Evolutionary conservation across 2,329 filamentous ascomycete species (phyloP).

Genomic region (Colletotrichum sp.): DNA sequence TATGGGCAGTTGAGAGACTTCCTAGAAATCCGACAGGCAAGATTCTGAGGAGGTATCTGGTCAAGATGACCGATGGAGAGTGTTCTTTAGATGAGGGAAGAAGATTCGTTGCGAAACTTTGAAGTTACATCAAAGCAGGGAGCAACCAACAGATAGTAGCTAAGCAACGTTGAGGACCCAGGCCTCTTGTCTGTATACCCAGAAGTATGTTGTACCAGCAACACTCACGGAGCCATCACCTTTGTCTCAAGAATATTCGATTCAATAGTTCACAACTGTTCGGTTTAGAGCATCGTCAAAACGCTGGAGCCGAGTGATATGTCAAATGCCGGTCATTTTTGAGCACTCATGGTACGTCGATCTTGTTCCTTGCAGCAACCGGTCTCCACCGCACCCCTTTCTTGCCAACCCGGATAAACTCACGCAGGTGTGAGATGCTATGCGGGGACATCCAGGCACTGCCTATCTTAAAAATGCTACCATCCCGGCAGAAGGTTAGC

Average conservation of each 20-base stretch:
- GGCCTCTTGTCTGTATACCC: not conserved
- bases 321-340: not conserved
- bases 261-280: not conserved
- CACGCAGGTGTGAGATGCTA: not conserved
- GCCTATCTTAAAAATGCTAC: not conserved
- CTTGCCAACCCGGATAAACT: not conserved
- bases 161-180: not conserved
- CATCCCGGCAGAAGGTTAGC: not conserved
- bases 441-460: not conserved
- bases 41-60: constrained; percentile 38
- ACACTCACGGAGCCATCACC: not conserved
- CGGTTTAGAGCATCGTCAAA: not conserved
- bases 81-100: constrained; percentile 29
- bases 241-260: not conserved
- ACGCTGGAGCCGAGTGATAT: rapidly evolving
- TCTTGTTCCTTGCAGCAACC: not conserved
- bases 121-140: not conserved
- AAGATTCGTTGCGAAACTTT: not conserved
- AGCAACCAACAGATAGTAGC: not conserved
- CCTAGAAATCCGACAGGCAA: constrained; percentile 43
- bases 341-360: not conserved
- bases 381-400: not conserved
- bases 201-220: not conserved
- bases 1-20: constrained; percentile 35
- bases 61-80: constrained; percentile 32